Evolutionary conservation across 2,329 filamentous ascomycete genomes (phyloP), one percentile per base, ranked within the genome.

Genomic region (Nannizziopsis arthrosporioides): DNA sequence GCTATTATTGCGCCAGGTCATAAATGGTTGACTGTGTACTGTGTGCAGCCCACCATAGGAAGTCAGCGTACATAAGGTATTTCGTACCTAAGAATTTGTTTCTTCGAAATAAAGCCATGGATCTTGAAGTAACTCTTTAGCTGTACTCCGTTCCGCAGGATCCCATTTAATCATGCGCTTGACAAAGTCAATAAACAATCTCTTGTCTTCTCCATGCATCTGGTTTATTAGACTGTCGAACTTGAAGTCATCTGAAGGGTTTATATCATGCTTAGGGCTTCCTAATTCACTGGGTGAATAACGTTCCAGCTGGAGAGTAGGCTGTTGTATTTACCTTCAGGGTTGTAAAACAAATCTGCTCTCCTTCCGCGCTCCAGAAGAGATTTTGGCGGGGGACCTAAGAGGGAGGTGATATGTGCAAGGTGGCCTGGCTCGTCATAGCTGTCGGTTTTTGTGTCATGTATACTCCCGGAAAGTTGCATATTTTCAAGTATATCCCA

Each of bases 81-180:
- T n/a, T n/a, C n/a, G n/a, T n/a, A n/a, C n/a, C n/a, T n/a, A n/a
- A n/a, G n/a, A n/a, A n/a, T n/a, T n/a, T n/a, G n/a, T n/a, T n/a
- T 27, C 22, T 27, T 27, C 22, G 22, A 27, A 27, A 27, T 53
- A 17, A 15, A 54, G 42, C 52, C 50, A 54, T 1, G 59, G 59
- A 54, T 66, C 60, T 34, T 59, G 45, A 30, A 57, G 55, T 5
- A 67, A 55, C 22, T 63, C 57, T 34, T 55, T 60, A 1, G 64
- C 64, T 5, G 59, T 64, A n/a, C 53, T 53, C 42, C 63, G 54
- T 34, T 63, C 45, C 49, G 61, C 62, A 34, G 63, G 63, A 27
- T 58, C 46, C 62, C 60, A 66, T 36, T 53, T 53, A 3, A 66
- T 52, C 63, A 66, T 66, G 42, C 53, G 54, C 17, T 39, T 45